These are phyloP conservation scores for Hamigera avellanea DNA, from an alignment of 495 filamentous ascomycete genomes.

Conservation along the genomic window DNA sequence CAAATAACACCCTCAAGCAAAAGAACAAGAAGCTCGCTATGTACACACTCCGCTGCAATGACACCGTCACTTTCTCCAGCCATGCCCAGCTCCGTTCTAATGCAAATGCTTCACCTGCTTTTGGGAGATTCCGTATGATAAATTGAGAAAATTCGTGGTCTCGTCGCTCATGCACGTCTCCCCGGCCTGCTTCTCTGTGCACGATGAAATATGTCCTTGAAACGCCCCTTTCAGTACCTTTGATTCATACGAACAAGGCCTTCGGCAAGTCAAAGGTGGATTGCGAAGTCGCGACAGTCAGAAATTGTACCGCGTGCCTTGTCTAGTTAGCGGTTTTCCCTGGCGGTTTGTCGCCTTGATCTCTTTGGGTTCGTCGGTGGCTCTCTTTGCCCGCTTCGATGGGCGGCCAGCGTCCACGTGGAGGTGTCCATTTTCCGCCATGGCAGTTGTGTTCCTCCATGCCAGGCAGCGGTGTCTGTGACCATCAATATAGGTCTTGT, in stretches of 20 bases:
- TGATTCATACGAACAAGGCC: too few species aligned
- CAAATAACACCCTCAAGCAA: too few species aligned
- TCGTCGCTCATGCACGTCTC: slow-evolving; percentile 10
- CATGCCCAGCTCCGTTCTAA: not conserved
- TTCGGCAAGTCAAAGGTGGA: slow-evolving; percentile 26
- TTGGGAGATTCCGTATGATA: slow-evolving; percentile 3
- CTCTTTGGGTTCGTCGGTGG: slow-evolving; percentile 29
- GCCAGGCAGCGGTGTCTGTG: slow-evolving; percentile 57
- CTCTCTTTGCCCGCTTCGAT: slow-evolving; percentile 46
- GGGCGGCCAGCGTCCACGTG: slow-evolving; percentile 69
- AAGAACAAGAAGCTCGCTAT: too few species aligned
- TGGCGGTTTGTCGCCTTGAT: slow-evolving; percentile 34
- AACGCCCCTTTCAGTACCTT: too few species aligned
- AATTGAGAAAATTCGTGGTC: slow-evolving; percentile 8
- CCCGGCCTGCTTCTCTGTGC: too few species aligned
- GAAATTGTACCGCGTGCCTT: slow-evolving; percentile 36
- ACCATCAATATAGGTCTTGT: slow-evolving; percentile 54
- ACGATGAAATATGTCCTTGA: too few species aligned
- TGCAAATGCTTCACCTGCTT: not conserved
- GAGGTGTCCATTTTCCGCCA: slow-evolving; percentile 67
- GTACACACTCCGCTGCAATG: too few species aligned
- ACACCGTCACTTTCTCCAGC: not conserved
- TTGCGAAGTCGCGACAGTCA: too few species aligned
- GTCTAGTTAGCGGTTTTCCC: slow-evolving; percentile 36
- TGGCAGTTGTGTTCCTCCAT: slow-evolving; percentile 73